Conservation (phyloP, 495 filamentous ascomycete species). For the Penicillium paxilli region DNA sequence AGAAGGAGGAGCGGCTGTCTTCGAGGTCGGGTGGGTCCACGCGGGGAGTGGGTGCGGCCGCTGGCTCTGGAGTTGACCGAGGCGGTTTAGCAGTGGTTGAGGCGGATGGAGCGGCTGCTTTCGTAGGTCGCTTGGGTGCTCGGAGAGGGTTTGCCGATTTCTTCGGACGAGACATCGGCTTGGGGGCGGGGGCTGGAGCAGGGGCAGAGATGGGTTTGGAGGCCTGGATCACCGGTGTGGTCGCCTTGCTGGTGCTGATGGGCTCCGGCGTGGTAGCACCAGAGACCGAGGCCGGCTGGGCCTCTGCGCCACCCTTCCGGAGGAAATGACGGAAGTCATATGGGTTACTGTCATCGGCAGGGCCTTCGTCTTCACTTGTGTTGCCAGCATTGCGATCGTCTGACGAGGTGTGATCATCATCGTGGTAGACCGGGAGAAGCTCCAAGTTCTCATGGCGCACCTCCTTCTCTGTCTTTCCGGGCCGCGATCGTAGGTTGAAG, state of each 20-base stretch:
- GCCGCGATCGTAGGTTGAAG: slow-evolving; percentile 57
- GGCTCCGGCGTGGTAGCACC: slow-evolving; percentile 42
- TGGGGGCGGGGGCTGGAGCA: slow-evolving; percentile 12
- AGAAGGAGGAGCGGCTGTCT: slow-evolving; percentile 25
- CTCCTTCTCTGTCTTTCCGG: slow-evolving; percentile 45
- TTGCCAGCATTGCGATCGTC: slow-evolving; percentile 43
- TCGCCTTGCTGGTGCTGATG: slow-evolving; percentile 30
- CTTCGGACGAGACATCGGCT: slow-evolving; percentile 31
- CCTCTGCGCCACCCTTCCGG: slow-evolving; percentile 35
- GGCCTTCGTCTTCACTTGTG: slow-evolving; percentile 42
- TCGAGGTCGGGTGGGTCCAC: slow-evolving; percentile 21
- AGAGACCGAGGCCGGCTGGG: slow-evolving; percentile 36
- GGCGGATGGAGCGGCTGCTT: slow-evolving; percentile 11
- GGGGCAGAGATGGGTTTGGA: slow-evolving; percentile 15
- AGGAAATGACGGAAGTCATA: slow-evolving; percentile 63
- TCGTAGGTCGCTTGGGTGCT: slow-evolving; percentile 26
- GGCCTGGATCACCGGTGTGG: slow-evolving; percentile 32
- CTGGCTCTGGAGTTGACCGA: slow-evolving; percentile 8
- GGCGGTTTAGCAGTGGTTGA: slow-evolving; percentile 7
- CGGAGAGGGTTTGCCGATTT: slow-evolving; percentile 38
- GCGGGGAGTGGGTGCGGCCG: slow-evolving; percentile 15
- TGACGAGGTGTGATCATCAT: slow-evolving; percentile 38
- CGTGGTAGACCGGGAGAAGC: slow-evolving; percentile 44
- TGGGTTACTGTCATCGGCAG: slow-evolving; percentile 53
- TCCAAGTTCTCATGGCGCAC: slow-evolving; percentile 43